phyloP scores from a whole-genome alignment of 345 rosid genomes.

The Citrus cavaleriei region DNA sequence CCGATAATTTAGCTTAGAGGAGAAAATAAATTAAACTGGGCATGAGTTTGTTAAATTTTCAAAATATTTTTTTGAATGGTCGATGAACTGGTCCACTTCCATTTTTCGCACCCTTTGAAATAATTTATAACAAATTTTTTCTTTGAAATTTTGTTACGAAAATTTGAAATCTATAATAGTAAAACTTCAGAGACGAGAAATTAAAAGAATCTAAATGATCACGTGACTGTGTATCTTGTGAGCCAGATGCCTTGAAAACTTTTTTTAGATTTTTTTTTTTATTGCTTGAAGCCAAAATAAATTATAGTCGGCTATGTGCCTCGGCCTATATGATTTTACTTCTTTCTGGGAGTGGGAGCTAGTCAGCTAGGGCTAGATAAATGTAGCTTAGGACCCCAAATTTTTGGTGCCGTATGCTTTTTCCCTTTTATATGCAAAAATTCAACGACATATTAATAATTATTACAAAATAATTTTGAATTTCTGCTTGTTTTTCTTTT shows the following conservation, averaged over 20 bases:
- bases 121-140: too few species aligned
- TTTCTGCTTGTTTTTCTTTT: background rate
- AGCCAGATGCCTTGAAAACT: background rate
- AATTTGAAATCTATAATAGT: too few species aligned
- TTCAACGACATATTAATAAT: background rate
- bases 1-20: too few species aligned
- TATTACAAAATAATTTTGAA: background rate
- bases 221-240: background rate
- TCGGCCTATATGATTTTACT: background rate
- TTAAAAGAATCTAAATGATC: background rate
- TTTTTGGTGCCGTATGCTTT: background rate
- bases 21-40: too few species aligned
- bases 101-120: too few species aligned
- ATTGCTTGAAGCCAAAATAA: background rate
- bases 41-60: too few species aligned
- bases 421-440: background rate
- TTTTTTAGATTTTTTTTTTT: background rate
- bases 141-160: too few species aligned
- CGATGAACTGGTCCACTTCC: too few species aligned
- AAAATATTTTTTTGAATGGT: too few species aligned
- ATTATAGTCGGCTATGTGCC: background rate
- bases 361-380: background rate
- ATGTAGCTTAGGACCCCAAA: too few species aligned
- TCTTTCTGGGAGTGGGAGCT: too few species aligned
- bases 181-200: too few species aligned